Conservation (phyloP, 352 stramenopile species). For the Phytophthora pistaciae region DNA sequence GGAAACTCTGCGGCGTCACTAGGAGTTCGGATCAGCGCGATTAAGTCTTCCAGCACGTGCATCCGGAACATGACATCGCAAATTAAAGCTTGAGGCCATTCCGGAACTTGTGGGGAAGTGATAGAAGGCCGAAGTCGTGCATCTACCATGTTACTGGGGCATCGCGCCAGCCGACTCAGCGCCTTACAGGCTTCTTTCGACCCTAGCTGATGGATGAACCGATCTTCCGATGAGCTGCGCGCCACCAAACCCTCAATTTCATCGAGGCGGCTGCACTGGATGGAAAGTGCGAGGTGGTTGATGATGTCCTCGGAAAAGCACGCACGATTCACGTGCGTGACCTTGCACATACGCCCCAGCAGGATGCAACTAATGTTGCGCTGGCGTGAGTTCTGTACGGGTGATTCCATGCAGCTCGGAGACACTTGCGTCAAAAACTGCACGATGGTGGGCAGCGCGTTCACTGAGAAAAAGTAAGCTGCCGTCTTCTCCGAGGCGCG, state of each 20-base stretch:
- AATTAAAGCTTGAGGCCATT: slow-evolving; percentile 68
- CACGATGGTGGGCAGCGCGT: slow-evolving; percentile 59
- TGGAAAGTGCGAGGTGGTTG: slow-evolving; percentile 70
- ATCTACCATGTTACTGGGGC: slow-evolving; percentile 49
- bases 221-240: slow-evolving; percentile 37
- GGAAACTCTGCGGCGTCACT: slow-evolving; percentile 62
- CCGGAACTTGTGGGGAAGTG: slow-evolving; percentile 54
- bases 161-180: slow-evolving; percentile 60
- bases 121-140: slow-evolving; percentile 52
- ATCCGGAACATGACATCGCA: slow-evolving; percentile 70
- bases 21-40: slow-evolving; percentile 54
- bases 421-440: slow-evolving; percentile 59
- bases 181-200: slow-evolving; percentile 69
- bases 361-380: slow-evolving; percentile 82
- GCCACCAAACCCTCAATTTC: slow-evolving; percentile 57
- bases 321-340: slow-evolving; percentile 37
- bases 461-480: slow-evolving; percentile 47
- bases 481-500: slow-evolving; percentile 40
- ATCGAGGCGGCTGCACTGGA: slow-evolving; percentile 81
- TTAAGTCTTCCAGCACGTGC: slow-evolving; percentile 77
- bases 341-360: slow-evolving; percentile 60
- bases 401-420: slow-evolving; percentile 63
- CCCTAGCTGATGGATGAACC: slow-evolving; percentile 56
- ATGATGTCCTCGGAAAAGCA: slow-evolving; percentile 71
- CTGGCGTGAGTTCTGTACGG: slow-evolving; percentile 55